Evolutionary conservation across 140 eudicot genomes (phyloP).

Genomic region (Ambrosia hybrid): DNA sequence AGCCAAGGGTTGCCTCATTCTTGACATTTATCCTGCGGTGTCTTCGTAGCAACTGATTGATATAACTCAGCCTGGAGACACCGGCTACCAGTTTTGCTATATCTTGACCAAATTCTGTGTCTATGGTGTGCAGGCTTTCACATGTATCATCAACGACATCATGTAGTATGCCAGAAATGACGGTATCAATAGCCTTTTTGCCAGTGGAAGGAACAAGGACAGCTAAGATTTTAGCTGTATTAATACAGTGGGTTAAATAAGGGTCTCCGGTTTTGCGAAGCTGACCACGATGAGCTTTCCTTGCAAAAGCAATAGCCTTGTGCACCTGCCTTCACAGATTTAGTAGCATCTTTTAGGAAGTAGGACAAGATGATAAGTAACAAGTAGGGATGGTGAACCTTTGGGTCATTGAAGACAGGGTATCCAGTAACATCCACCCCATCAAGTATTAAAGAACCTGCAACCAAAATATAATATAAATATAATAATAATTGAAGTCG

Average conservation of each 20-base stretch:
- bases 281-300: conserved; percentile 89
- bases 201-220: conserved; percentile 75
- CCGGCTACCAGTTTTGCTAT: conserved; percentile 85
- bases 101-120: conserved; percentile 73
- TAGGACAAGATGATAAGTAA: conserved; percentile 4
- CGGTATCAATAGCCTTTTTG: conserved; percentile 80
- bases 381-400: conserved; percentile 57
- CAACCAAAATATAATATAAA: conserved; percentile 9
- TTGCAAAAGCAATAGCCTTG: conserved; percentile 89
- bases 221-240: conserved; percentile 84
- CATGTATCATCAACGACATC: conserved; percentile 85
- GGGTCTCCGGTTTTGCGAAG: conserved; percentile 81
- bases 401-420: conserved; percentile 71
- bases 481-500: not conserved
- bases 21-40: conserved; percentile 76
- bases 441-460: conserved; percentile 75
- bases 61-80: conserved; percentile 85
- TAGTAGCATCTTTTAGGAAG: conserved; percentile 37
- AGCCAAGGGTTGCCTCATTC: conserved; percentile 64
- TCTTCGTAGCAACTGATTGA: conserved; percentile 92
- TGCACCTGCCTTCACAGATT: conserved; percentile 77
- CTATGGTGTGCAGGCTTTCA: conserved; percentile 59
- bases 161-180: conserved; percentile 89
- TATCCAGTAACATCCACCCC: conserved; percentile 93
- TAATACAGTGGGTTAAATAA: conserved; percentile 84